phyloP scores from a whole-genome alignment of 345 rosid genomes.

The Salix caprea region DNA sequence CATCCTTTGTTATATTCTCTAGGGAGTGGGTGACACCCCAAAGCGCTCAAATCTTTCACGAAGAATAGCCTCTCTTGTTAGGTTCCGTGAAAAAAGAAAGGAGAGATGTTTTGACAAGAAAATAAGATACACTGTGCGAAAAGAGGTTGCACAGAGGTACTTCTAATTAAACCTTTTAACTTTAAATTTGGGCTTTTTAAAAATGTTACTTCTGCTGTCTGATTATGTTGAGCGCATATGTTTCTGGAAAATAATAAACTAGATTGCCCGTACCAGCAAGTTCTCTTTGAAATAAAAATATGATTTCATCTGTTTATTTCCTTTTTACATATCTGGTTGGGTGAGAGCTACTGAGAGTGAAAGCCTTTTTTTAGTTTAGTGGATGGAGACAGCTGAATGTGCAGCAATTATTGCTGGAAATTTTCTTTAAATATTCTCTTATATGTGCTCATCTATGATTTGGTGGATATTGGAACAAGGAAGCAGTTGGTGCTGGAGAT shows the following conservation, averaged over 20 bases:
- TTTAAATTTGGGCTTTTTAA: not conserved
- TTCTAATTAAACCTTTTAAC: not conserved
- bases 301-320: not conserved
- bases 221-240: not conserved
- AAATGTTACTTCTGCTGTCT: not conserved
- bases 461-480: not conserved
- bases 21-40: slow-evolving; percentile 42
- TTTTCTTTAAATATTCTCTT: not conserved
- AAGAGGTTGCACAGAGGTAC: slow-evolving; percentile 77
- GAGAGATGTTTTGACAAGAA: slow-evolving; percentile 81
- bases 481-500: not conserved
- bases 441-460: not conserved
- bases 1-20: slow-evolving; percentile 14
- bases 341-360: not conserved
- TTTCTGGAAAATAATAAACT: not conserved
- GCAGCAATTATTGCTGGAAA: not conserved
- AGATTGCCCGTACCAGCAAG: not conserved
- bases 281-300: not conserved
- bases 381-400: not conserved
- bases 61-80: slow-evolving; percentile 68
- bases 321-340: not conserved
- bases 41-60: slow-evolving; percentile 56
- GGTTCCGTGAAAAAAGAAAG: slow-evolving; percentile 71
- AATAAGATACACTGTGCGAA: slow-evolving; percentile 64
- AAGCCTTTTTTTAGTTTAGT: not conserved